These are phyloP conservation scores for Incumbomyces lentus DNA, from an alignment of 2,329 filamentous ascomycete genomes.

Conservation along the genomic window DNA sequence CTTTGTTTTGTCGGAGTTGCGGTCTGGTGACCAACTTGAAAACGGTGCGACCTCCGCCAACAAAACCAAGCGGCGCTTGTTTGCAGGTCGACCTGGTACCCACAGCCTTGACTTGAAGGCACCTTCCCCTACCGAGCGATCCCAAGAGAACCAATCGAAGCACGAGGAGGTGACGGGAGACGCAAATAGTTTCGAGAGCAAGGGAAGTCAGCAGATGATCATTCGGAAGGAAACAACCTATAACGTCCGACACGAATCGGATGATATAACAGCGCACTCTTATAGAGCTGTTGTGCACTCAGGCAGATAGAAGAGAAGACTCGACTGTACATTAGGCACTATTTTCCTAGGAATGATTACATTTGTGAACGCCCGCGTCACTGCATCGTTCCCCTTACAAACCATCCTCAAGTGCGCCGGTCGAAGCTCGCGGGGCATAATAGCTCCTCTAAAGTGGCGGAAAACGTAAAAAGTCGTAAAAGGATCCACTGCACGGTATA, in stretches of 20 bases:
- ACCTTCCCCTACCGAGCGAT: neutral
- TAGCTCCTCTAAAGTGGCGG: too few relatives aligned
- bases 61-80: neutral
- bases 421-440: too few relatives aligned
- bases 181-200: slow-evolving; percentile 11
- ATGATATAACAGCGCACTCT: slow-evolving; percentile 31
- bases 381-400: too few relatives aligned
- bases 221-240: slow-evolving; percentile 12
- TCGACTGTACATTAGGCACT: too few relatives aligned
- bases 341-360: too few relatives aligned
- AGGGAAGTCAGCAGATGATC: slow-evolving; percentile 11
- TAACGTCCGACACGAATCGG: slow-evolving; percentile 5
- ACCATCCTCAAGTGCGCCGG: too few relatives aligned
- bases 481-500: too few relatives aligned
- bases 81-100: neutral
- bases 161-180: slow-evolving; percentile 2
- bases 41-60: neutral
- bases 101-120: neutral
- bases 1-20: slow-evolving; percentile 11
- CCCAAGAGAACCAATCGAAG: neutral
- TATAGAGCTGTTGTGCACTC: too few relatives aligned
- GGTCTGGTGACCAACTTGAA: slow-evolving; percentile 7
- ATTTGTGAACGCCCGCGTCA: too few relatives aligned
- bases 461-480: too few relatives aligned
- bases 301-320: too few relatives aligned